Base-by-base conservation (phyloP, 1,284 basidiomycete species). In the Puccinia triticina region DNA sequence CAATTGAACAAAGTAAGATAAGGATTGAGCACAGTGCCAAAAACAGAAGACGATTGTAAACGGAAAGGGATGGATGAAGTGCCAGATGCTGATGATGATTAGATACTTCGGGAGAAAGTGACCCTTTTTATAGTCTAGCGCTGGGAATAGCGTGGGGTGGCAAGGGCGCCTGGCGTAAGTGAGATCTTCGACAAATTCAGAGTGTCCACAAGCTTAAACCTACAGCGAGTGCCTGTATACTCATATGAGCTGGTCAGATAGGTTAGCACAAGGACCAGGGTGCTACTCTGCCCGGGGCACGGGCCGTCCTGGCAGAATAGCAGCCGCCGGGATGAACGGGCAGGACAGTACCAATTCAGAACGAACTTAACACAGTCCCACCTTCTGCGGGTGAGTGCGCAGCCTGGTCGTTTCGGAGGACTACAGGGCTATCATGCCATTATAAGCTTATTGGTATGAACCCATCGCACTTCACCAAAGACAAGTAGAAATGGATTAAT, bases 201-300 rank as follows among this genome's bases (percentile, higher is more conserved):
- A 1, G 16, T 37, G 11, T 48, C 26, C 64, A 23, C 64, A 40
- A 23, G 64, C 18, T 50, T 50, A 50, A 14, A 8, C 43, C 14
- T 69, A 48, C 23, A 29, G 66, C n/a, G 43, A 69, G 66, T 69
- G 66, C 66, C 66, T 69, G 66, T 18, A 69, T 69, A 10, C 66
- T 48, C 40, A 69, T 29, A 69, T 18, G 43, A 69, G 40, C 66
- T 69, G 43, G 66, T 23, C 66, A 48, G 26, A 26, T 26, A 29
- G 64, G 26, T 21, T n/a, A 66, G 18, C 37, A 8, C 11, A 18
- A 40, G 34, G 16, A 66, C n/a, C 66, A 69, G 66, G 66, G 40
- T 48, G 66, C 14, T 26, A 69, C 16, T 69, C 43, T 29, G 40
- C 66, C 66, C 43, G 66, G 12, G 43, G 66, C 66, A 69, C 66